These are phyloP conservation scores for Ogataea nonfermentans DNA, from an alignment of 805 yeast species.

Conservation along the genomic window DNA sequence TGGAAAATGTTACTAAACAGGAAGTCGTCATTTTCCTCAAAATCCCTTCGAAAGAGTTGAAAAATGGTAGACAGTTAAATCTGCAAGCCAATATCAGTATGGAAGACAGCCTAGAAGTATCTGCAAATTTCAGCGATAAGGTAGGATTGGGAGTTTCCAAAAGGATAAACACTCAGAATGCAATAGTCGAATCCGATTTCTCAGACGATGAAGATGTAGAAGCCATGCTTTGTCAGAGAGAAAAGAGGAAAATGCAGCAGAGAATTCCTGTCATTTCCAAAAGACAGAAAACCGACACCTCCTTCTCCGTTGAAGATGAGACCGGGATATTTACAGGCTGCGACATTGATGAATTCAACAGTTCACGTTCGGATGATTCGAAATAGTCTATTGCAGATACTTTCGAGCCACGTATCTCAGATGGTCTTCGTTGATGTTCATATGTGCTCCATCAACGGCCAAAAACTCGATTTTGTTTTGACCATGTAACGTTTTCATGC, in stretches of 20 bases:
- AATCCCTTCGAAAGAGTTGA: conserved; percentile 30
- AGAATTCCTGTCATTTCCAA: neutral
- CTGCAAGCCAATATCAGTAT: conserved; percentile 25
- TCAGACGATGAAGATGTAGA: conserved; percentile 22
- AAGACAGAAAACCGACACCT: conserved; percentile 1
- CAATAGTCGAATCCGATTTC: conserved; percentile 6
- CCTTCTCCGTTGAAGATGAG: neutral
- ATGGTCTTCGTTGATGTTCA: conserved; percentile 57
- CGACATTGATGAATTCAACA: neutral
- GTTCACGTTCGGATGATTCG: neutral
- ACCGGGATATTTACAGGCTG: conserved; percentile 1
- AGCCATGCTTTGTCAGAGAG: conserved; percentile 4
- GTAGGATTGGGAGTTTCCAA: conserved; percentile 28
- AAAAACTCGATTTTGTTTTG: conserved; percentile 46
- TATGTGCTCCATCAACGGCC: conserved; percentile 57
- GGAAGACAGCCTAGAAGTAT: conserved; percentile 29
- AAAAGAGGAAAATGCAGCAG: conserved; percentile 1
- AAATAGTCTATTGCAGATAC: conserved; percentile 33
- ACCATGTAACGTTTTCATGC: conserved; percentile 48
- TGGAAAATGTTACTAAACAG: conserved; percentile 24
- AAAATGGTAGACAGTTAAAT: conserved; percentile 26
- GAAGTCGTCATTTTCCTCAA: conserved; percentile 45
- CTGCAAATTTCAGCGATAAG: conserved; percentile 40
- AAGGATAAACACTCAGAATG: conserved; percentile 1
- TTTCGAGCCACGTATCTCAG: conserved; percentile 41